These are phyloP conservation scores for Petunia axillaris DNA, from an alignment of 257 asterid species.

Conservation along the genomic window DNA sequence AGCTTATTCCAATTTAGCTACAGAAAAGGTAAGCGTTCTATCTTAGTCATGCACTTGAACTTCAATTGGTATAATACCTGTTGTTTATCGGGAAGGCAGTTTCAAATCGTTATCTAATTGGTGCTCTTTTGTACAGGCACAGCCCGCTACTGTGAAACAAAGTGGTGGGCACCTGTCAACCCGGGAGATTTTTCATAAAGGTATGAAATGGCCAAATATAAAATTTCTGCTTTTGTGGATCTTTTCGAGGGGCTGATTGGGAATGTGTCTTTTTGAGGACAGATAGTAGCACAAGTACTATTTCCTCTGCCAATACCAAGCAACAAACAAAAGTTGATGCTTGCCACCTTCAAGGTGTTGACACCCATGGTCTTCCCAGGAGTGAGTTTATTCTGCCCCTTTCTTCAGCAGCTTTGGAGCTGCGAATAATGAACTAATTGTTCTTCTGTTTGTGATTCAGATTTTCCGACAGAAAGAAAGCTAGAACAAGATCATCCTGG, in stretches of 20 bases:
- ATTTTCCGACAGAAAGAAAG: constrained; percentile 47
- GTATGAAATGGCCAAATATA: constrained; percentile 42
- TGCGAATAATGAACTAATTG: not conserved
- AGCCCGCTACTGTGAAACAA: constrained; percentile 37
- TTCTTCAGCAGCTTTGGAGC: not conserved
- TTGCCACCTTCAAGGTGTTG: constrained; percentile 36
- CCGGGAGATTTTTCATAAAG: constrained; percentile 41
- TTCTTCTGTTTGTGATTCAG: constrained; percentile 33
- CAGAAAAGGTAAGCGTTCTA: constrained; percentile 41
- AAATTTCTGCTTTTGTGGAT: constrained; percentile 40
- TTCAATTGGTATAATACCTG: not conserved
- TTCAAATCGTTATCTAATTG: not conserved
- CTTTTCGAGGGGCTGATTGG: constrained; percentile 41
- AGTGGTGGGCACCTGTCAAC: constrained; percentile 34
- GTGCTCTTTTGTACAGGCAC: constrained; percentile 45
- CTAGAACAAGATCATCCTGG: constrained; percentile 33
- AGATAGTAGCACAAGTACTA: constrained; percentile 37
- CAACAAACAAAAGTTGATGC: constrained; percentile 34
- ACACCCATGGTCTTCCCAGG: constrained; percentile 40
- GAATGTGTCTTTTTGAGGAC: constrained; percentile 39
- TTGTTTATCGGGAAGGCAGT: not conserved
- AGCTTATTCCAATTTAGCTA: constrained; percentile 32
- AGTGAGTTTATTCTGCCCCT: constrained; percentile 45
- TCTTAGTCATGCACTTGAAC: not conserved
- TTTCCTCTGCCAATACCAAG: constrained; percentile 35